A percentile compares a stretch with the other conserved stretches of the same genome.
These are phyloP conservation scores for Cyphellophora attinorum DNA, from an alignment of 2,329 filamentous ascomycete species.

Conservation along the genomic window DNA sequence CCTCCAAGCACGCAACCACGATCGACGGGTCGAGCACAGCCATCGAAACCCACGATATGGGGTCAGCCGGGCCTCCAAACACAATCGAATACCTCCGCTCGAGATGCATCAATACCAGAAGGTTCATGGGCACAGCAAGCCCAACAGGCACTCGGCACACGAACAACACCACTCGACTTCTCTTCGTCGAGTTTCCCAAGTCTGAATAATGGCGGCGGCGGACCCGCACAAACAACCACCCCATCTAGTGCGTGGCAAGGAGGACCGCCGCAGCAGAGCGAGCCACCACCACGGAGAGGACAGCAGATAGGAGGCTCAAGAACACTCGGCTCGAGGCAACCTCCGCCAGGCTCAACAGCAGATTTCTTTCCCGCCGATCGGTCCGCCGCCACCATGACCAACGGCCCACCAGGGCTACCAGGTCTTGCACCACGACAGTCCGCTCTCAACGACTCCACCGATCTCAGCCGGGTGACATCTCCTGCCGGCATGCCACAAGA, in stretches of 20 bases:
- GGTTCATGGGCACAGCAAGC: constrained; percentile 13
- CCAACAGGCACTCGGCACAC: constrained; percentile 15
- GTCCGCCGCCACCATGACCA: constrained; percentile 8
- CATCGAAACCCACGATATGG: constrained; percentile 16
- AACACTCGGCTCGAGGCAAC: constrained; percentile 4
- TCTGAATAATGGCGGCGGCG: constrained; percentile 13
- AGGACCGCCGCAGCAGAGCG: constrained; percentile 15
- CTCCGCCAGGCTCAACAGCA: constrained; percentile 8
- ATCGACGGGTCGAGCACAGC: constrained; percentile 11
- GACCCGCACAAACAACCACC: constrained; percentile 12
- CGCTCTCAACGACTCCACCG: constrained; percentile 12
- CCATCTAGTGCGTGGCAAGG: constrained; percentile 18
- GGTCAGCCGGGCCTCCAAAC: constrained; percentile 11
- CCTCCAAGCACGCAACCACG: constrained; percentile 12
- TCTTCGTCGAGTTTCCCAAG: constrained; percentile 16
- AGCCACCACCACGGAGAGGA: no score
- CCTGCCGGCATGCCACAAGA: constrained; percentile 15
- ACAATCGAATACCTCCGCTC: constrained; percentile 1
- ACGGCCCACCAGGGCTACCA: constrained; percentile 14
- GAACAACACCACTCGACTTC: constrained; percentile 14
- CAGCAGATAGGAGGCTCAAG: constrained; percentile 6
- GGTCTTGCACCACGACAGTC: constrained; percentile 14
- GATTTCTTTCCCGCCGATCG: constrained; percentile 3
- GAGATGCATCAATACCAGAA: constrained; percentile 13
- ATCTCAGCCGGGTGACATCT: constrained; percentile 16